Conservation (phyloP, 805 yeast species). For the Saturnispora silvae region DNA sequence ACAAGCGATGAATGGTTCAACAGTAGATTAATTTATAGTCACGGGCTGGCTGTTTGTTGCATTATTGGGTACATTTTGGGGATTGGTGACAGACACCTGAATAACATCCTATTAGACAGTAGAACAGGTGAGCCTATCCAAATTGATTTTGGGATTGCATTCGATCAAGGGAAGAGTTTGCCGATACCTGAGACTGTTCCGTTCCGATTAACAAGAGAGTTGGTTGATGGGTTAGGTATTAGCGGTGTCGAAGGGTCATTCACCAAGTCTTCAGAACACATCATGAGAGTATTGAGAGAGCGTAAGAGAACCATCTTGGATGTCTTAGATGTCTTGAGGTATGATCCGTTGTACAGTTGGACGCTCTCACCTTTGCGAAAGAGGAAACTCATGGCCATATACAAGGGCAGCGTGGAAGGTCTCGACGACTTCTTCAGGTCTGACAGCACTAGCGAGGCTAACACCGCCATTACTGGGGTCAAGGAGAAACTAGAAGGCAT, state of each 20-base stretch:
- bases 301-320: constrained; percentile 65
- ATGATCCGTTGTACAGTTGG: constrained; percentile 95
- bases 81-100: constrained; percentile 90
- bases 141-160: constrained; percentile 92
- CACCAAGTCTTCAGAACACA: constrained; percentile 60
- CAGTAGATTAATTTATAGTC: constrained; percentile 52
- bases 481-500: constrained; percentile 54
- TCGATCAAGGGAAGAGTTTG: constrained; percentile 81
- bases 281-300: constrained; percentile 52
- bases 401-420: constrained; percentile 11
- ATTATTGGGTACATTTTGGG: constrained; percentile 85
- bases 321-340: constrained; percentile 72
- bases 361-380: constrained; percentile 65
- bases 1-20: constrained; percentile 68
- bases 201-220: constrained; percentile 79
- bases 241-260: constrained; percentile 78
- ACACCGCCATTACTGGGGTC: constrained; percentile 65
- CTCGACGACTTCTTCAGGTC: constrained; percentile 16
- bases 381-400: constrained; percentile 39
- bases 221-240: constrained; percentile 87
- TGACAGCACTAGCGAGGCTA: constrained; percentile 55
- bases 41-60: constrained; percentile 76
- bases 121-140: constrained; percentile 88
- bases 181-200: constrained; percentile 93
- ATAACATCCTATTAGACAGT: constrained; percentile 75